Evolutionary conservation across 2,329 filamentous ascomycete genomes (phyloP), one percentile per base, ranked within the genome.

Genomic region (Sarocladium strictum): DNA sequence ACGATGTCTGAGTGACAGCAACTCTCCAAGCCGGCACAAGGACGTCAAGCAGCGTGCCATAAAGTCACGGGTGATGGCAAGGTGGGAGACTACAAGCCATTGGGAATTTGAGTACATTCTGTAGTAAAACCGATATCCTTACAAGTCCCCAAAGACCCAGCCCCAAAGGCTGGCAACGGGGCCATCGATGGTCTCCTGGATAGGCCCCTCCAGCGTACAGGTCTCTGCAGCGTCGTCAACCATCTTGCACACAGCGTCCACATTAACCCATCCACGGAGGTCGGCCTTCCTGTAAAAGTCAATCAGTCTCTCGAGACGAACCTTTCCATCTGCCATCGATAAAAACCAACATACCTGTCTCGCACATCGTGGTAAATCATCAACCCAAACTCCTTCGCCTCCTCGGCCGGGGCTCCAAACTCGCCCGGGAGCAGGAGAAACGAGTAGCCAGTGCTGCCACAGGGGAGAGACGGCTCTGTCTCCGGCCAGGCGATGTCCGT

Each of bases 161-260:
- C n/a, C n/a, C n/a, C n/a, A n/a, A n/a, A n/a, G n/a, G n/a, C n/a
- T n/a, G n/a, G n/a, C 12, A 43, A 60, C 56, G 3, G 58, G 58
- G 0, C 58, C 58, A 15, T 59, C 56, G 17, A 60, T 58, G 17
- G 27, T 45, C 29, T 57, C 57, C n/a, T 45, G 41, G 2, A 59
- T 53, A 32, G 56, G 37, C 50, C 56, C 37, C 14, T 50, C 38
- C 47, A 59, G 53, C 2, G 52, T 57, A 43, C 58, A 60, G 10
- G 56, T 59, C 24, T 59, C 54, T 14, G 59, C 58, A 10, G 53
- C 58, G 1, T 54, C 53, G 6, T 53, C 56, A 14, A 17, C 57
- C 35, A 58, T 58, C 5, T 60, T 58, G 32, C 58, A 60, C 15
- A 45, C 52, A 26, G 58, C 59, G 14, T 51, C 53, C 11, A 60